A percentile compares a stretch with the other conserved stretches of the same genome.
These are phyloP conservation scores for Yarrowia keelungensis DNA, from an alignment of 805 yeast genomes.

Conservation along the genomic window DNA sequence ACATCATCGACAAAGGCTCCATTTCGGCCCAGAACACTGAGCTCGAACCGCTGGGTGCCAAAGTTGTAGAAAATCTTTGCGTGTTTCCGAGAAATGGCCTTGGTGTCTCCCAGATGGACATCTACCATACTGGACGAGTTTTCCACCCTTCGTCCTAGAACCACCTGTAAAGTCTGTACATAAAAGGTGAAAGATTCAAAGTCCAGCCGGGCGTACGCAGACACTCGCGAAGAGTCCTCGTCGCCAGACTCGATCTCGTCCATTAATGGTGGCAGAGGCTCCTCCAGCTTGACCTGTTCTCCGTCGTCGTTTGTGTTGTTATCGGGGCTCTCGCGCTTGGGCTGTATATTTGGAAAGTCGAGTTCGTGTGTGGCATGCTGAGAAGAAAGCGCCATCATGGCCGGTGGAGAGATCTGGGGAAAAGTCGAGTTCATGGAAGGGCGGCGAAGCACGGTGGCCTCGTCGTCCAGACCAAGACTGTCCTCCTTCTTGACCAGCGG, in stretches of 20 bases:
- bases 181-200: slow-evolving; percentile 93
- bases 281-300: slow-evolving; percentile 21
- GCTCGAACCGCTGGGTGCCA: slow-evolving; percentile 92
- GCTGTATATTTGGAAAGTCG: slow-evolving; percentile 37
- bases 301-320: neutral
- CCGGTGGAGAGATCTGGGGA: slow-evolving; percentile 32
- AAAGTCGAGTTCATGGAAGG: slow-evolving; percentile 34
- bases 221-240: slow-evolving; percentile 49
- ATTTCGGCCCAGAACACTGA: slow-evolving; percentile 89
- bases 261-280: slow-evolving; percentile 32
- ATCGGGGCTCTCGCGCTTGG: slow-evolving; percentile 35
- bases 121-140: slow-evolving; percentile 66
- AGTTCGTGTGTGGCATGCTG: slow-evolving; percentile 30
- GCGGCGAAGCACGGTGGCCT: slow-evolving; percentile 35
- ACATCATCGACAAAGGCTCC: slow-evolving; percentile 95
- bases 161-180: slow-evolving; percentile 93
- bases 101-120: slow-evolving; percentile 89
- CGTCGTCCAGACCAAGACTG: slow-evolving; percentile 37
- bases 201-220: slow-evolving; percentile 66
- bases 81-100: slow-evolving; percentile 91
- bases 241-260: slow-evolving; percentile 26
- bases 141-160: slow-evolving; percentile 88
- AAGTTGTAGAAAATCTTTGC: slow-evolving; percentile 96
- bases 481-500: slow-evolving; percentile 36
- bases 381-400: slow-evolving; percentile 36